A percentile compares a stretch with the other conserved stretches of the same genome.
phyloP scores from a whole-genome alignment of 345 rosid genomes.

The Eucalyptus regnans region DNA sequence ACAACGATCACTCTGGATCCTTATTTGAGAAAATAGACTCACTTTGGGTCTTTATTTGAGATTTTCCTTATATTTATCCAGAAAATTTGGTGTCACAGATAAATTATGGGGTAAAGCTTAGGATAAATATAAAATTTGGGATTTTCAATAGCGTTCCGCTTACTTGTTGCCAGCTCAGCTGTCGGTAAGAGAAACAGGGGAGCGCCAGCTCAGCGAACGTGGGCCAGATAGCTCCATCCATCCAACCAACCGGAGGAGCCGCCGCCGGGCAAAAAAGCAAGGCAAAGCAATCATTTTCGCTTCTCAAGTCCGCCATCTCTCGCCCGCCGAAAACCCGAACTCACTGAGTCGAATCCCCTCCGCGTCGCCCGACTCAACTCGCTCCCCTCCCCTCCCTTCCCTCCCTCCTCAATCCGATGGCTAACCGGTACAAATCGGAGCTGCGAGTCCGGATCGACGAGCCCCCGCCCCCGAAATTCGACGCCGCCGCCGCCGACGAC shows the following conservation, averaged over 20 bases:
- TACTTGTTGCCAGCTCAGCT: background rate
- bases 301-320: background rate
- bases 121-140: no score
- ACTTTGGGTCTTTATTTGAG: no score
- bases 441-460: slow-evolving; percentile 46
- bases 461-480: slow-evolving; percentile 20
- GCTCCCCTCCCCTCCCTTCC: background rate
- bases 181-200: background rate
- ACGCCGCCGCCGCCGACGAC: slow-evolving; percentile 3
- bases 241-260: background rate
- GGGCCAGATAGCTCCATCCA: background rate
- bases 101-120: accelerated
- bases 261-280: background rate
- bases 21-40: no score
- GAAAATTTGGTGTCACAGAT: accelerated
- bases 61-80: no score
- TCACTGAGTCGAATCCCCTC: background rate
- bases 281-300: background rate
- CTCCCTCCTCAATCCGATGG: background rate
- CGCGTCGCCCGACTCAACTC: background rate
- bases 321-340: background rate
- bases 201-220: background rate
- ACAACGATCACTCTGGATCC: no score
- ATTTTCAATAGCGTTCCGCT: background rate
- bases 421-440: background rate